These are phyloP conservation scores for Plasmodium vinckei DNA, from an alignment of 169 alveolate species.

Conservation along the genomic window DNA sequence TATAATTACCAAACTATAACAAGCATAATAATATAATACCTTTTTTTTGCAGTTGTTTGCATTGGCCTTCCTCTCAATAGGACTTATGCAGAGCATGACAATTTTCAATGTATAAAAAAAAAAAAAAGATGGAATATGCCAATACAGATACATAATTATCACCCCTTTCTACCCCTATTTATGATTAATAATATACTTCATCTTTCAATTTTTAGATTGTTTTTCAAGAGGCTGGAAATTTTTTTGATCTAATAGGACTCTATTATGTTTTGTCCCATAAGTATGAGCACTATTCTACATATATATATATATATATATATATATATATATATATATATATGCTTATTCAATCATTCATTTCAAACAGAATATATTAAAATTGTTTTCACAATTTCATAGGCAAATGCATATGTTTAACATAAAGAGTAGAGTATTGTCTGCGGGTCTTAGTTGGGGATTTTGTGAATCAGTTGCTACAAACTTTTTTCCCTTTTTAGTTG, in stretches of 20 bases:
- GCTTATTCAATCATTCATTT: no score
- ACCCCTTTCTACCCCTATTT: background rate
- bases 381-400: background rate
- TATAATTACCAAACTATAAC: background rate
- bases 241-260: slow-evolving; percentile 52
- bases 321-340: no score
- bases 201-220: slow-evolving; percentile 8
- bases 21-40: background rate
- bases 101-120: slow-evolving; percentile 46
- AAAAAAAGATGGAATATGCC: background rate
- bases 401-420: slow-evolving; percentile 37
- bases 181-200: no score
- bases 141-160: background rate
- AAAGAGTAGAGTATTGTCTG: slow-evolving; percentile 65
- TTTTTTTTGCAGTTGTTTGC: slow-evolving; percentile 27
- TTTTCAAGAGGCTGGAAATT: slow-evolving; percentile 51
- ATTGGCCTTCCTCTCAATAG: slow-evolving; percentile 52
- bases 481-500: slow-evolving; percentile 59
- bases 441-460: slow-evolving; percentile 73
- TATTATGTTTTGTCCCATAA: slow-evolving; percentile 51
- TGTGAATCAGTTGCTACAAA: slow-evolving; percentile 66
- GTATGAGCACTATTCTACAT: no score
- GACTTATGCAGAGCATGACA: slow-evolving; percentile 56
- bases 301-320: no score
- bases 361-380: no score